Conservation (phyloP, 441 rosid species). For the Corymbia calophylla region DNA sequence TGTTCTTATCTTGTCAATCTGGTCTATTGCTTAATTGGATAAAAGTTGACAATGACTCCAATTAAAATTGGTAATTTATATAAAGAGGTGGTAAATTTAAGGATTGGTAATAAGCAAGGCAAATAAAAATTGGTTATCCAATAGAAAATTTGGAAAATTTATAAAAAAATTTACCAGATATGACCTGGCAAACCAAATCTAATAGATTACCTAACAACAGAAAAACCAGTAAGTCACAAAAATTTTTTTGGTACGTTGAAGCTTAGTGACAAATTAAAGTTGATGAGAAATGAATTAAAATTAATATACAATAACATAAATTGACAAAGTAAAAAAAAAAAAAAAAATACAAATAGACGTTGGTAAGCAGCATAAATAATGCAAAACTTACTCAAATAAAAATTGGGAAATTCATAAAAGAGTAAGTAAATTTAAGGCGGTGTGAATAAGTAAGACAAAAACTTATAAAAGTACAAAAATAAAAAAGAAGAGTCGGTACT, state of each 20-base stretch:
- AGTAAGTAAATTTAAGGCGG: neutral
- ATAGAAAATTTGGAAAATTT: neutral
- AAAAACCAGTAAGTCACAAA: neutral
- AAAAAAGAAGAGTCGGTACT: neutral
- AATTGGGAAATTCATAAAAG: neutral
- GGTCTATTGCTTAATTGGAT: neutral
- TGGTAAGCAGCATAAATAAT: neutral
- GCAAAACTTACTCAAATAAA: neutral
- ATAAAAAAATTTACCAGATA: neutral
- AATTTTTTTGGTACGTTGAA: neutral
- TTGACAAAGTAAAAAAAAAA: neutral
- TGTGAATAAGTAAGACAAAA: neutral
- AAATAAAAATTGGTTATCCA: neutral
- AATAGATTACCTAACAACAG: rapidly evolving
- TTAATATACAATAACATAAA: neutral
- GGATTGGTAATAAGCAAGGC: neutral
- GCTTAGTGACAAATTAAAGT: too few species aligned
- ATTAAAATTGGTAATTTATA: neutral
- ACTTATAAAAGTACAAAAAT: neutral
- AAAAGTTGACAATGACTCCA: neutral
- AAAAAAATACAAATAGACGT: neutral
- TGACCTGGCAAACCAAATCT: neutral
- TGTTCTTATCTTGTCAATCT: too few species aligned
- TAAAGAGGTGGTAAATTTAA: neutral
- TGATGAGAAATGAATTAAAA: neutral